These are phyloP conservation scores for Fonsecaea pedrosoi DNA, from an alignment of 2,329 filamentous ascomycete species.

Conservation along the genomic window DNA sequence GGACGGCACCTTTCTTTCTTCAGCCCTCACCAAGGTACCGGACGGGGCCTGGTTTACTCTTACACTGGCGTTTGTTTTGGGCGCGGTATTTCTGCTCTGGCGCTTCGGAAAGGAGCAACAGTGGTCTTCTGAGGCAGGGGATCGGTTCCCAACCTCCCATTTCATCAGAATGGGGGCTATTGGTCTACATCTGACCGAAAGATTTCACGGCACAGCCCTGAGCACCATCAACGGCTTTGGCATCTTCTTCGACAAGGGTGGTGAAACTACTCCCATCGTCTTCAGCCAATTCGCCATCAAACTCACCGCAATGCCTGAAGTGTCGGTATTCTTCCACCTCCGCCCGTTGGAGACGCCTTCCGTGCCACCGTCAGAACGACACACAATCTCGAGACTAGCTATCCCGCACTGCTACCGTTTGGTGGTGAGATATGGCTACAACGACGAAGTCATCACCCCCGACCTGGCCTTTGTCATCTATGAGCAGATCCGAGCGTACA, in stretches of 20 bases:
- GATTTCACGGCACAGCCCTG: constrained; percentile 50
- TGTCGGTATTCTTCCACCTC: constrained; percentile 77
- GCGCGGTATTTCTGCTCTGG: constrained; percentile 74
- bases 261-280: constrained; percentile 67
- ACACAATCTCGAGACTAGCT: constrained; percentile 51
- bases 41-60: constrained; percentile 81
- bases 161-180: constrained; percentile 31
- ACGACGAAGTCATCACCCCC: constrained; percentile 71
- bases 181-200: constrained; percentile 47
- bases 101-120: constrained; percentile 79
- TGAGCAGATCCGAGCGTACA: constrained; percentile 62
- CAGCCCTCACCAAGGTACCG: constrained; percentile 74
- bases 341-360: constrained; percentile 67
- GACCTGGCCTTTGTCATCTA: constrained; percentile 67
- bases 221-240: constrained; percentile 65
- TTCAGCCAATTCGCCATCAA: constrained; percentile 77
- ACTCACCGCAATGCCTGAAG: constrained; percentile 70
- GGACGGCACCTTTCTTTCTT: constrained; percentile 73
- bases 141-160: constrained; percentile 61
- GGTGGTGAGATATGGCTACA: constrained; percentile 74
- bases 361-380: constrained; percentile 59
- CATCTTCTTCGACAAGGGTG: constrained; percentile 80
- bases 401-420: constrained; percentile 72
- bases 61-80: constrained; percentile 67
- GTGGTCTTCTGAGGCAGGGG: constrained; percentile 72